Base-by-base conservation (phyloP, 768 basidiomycete genomes). In the Trametes cubensis region DNA sequence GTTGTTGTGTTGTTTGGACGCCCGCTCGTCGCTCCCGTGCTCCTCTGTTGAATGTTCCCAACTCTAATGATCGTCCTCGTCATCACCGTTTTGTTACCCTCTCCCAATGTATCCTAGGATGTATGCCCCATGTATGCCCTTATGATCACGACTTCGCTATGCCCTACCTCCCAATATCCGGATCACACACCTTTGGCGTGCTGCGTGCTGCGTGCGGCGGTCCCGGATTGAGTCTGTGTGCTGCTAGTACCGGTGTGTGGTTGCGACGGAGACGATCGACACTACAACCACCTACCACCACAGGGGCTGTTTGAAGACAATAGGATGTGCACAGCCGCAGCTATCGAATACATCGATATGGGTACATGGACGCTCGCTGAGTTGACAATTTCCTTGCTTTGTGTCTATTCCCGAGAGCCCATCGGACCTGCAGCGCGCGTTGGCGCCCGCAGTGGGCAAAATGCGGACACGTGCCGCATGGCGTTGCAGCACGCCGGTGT, bases 361-460 rank as follows among this genome's bases (percentile, higher is more conserved):
- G 26, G 34, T 20, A 56, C 54, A 54, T 58, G 53, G 61, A 62
- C 48, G 45, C n/a, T 46, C 61, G 61, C 56, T 51, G 61, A 46
- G 51, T 62, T 46, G 17, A 18, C 6, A 20, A 18, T n/a, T 30
- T 28, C 28, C 39, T 21, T 50, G 26, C 60, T 45, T 28, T 61
- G 60, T 55, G 38, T 46, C 50, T 23, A 40, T 49, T 25, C 48
- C 60, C 60, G 60, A 61, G 53, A 14, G 13, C 5, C 48, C 46
- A 40, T 61, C 60, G 60, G 60, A 61, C 38, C 56, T 40, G 56
- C 15, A 47, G 38, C 14, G 38, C 28, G 42, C 46, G 53, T 55
- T 42, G 46, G 38, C 46, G 51, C 51, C 44, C 46, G 54, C 18
- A 20, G n/a, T 39, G 28, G 49, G 34, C 42, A 4, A 20, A 25